phyloP scores from a whole-genome alignment of 1,139 yeast species.

The Candida neerlandica region DNA sequence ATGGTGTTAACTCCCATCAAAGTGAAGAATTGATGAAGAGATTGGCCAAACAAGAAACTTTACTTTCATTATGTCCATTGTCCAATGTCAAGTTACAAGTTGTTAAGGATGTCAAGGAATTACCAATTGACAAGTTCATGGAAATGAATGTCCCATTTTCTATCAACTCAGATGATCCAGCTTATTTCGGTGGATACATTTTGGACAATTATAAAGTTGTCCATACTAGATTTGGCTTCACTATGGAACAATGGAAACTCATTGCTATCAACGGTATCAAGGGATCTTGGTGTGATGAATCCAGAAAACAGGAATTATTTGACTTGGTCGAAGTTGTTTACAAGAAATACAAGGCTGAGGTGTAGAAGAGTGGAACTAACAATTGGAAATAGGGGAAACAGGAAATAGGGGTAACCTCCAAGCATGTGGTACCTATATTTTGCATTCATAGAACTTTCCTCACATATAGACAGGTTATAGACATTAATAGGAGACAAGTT shows the following conservation, averaged over 20 bases:
- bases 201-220: slow-evolving; percentile 72
- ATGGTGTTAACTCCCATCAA: slow-evolving; percentile 68
- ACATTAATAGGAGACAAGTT: no score
- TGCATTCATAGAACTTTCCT: no score
- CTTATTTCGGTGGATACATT: slow-evolving; percentile 82
- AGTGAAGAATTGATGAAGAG: slow-evolving; percentile 54
- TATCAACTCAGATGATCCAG: slow-evolving; percentile 83
- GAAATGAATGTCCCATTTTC: slow-evolving; percentile 71
- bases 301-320: slow-evolving; percentile 51
- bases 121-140: slow-evolving; percentile 63
- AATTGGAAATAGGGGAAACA: background rate
- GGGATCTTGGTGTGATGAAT: slow-evolving; percentile 69
- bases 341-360: slow-evolving; percentile 34
- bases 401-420: background rate
- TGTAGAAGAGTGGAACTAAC: background rate
- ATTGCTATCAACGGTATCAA: slow-evolving; percentile 61
- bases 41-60: slow-evolving; percentile 52
- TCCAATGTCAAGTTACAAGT: slow-evolving; percentile 76
- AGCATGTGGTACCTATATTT: no score
- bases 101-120: slow-evolving; percentile 63
- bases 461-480: no score
- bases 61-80: slow-evolving; percentile 75
- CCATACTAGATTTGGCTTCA: slow-evolving; percentile 64
- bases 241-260: slow-evolving; percentile 55
- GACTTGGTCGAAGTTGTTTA: slow-evolving; percentile 49